Conservation (phyloP, 1,284 basidiomycete species). For the Leccinum pallidistipes region DNA sequence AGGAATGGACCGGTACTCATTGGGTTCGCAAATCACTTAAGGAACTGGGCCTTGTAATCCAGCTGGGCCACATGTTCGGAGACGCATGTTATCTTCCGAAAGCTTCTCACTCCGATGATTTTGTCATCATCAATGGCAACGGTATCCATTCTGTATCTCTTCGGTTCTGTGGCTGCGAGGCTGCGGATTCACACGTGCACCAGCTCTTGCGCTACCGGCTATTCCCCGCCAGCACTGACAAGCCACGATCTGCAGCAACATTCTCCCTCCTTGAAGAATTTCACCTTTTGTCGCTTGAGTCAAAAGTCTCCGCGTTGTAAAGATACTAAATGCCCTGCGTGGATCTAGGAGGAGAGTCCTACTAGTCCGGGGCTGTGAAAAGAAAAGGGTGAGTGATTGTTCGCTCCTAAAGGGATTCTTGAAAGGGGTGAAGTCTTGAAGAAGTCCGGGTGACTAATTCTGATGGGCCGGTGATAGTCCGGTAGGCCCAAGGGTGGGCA, state of each 20-base stretch:
- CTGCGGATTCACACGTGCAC: neutral
- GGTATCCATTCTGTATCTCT: constrained; percentile 4
- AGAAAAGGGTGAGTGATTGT: too few species aligned
- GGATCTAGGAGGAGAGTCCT: too few species aligned
- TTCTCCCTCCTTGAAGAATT: constrained; percentile 20
- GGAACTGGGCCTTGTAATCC: neutral
- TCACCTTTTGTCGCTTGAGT: constrained; percentile 20
- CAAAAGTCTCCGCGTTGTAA: constrained; percentile 14
- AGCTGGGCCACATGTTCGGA: constrained; percentile 3
- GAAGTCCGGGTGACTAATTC: too few species aligned
- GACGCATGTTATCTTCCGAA: neutral
- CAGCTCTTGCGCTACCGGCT: constrained; percentile 2
- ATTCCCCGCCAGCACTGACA: constrained; percentile 12
- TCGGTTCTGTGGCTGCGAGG: constrained; percentile 12
- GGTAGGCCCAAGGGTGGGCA: too few species aligned
- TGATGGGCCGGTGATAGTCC: too few species aligned
- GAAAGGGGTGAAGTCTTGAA: too few species aligned
- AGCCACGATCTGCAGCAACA: constrained; percentile 24
- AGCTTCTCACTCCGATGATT: neutral
- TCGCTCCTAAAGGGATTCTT: too few species aligned
- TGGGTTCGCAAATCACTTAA: neutral
- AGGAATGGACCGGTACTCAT: constrained; percentile 1
- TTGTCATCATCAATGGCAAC: constrained; percentile 8
- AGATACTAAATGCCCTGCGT: too few species aligned
- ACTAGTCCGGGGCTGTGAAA: too few species aligned